Evolutionary conservation across 495 filamentous ascomycete species (phyloP), one percentile per base, ranked within the genome.

Genomic region (Trichoderma asperelloides): DNA sequence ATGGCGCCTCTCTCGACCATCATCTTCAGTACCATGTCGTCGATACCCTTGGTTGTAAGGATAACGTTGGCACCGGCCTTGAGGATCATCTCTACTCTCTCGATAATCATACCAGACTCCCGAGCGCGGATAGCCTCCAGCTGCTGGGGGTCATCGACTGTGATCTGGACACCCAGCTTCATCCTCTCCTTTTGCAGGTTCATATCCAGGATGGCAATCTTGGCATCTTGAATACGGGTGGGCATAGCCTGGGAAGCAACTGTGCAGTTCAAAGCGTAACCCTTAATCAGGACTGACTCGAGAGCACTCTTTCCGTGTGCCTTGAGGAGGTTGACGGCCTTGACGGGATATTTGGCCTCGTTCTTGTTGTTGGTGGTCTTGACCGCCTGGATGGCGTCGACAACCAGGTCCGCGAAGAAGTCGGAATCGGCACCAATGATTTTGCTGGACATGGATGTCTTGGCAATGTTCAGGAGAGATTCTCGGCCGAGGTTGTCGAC

Each of bases 401-500:
- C 96, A 27, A 90, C 90, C 88, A 99, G 91, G 79, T 92, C 95
- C 47, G 95, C 88, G 72, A 98, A 99, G 84, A 99, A 99, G 63
- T 96, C 92, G 23, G 92, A 91, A 75, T 99, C 96, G 62, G 91
- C 81, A 57, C 95, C 96, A 74, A 99, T 98, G 75, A 99, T 92
- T 80, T 99, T 99, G 82, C 90, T 94, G 51, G 93, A 97, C 94
- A 99, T 99, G 68, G 95, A 98, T 8, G 95, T 99, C 81, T 93
- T 97, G 47, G 95, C 95, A 76, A 99, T 96, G 80, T 88, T 98
- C 72, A 98, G 76, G 66, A 99, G 84, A 67, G 90, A 91, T 69
- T 98, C 95, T 57, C 89, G 86, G 62, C 92, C 93, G 41, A 99
- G 85, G 62, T 87, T 86, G 72, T 98, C 96, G 45, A 97, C 93